A percentile compares a stretch with the other conserved stretches of the same genome.
Evolutionary conservation across 2,329 filamentous ascomycete species (phyloP).

Genomic region (Fusarium sp.): DNA sequence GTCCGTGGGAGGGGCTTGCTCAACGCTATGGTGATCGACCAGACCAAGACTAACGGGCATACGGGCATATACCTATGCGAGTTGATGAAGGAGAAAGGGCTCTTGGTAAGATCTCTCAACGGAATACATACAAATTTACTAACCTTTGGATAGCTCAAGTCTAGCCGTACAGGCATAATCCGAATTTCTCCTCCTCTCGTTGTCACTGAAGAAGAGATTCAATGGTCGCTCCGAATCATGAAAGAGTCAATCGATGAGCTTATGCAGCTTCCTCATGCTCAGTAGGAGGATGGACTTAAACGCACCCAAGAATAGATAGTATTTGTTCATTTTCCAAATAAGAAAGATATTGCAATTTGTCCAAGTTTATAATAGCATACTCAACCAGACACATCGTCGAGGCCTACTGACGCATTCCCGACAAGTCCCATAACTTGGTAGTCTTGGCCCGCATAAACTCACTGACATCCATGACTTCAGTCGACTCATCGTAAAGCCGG

Average conservation of each 20-base stretch:
- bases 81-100: slow-evolving; percentile 92
- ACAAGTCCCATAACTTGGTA: background rate
- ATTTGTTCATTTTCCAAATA: background rate
- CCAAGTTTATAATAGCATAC: too few species aligned
- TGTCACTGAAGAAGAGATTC: slow-evolving; percentile 89
- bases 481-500: background rate
- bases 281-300: background rate
- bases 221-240: slow-evolving; percentile 82
- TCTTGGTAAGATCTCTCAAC: slow-evolving; percentile 73
- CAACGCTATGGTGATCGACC: slow-evolving; percentile 96
- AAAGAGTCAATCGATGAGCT: slow-evolving; percentile 84
- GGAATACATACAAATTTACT: background rate
- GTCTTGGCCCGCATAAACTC: slow-evolving; percentile 1
- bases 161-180: slow-evolving; percentile 98
- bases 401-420: slow-evolving; percentile 2
- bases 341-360: background rate
- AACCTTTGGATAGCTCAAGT: slow-evolving; percentile 68
- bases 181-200: slow-evolving; percentile 95
- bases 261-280: background rate
- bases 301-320: background rate
- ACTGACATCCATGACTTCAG: slow-evolving; percentile 1
- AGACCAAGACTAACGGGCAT: slow-evolving; percentile 84
- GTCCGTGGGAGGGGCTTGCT: slow-evolving; percentile 93
- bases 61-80: slow-evolving; percentile 96
- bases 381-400: too few species aligned